Percentiles rank a stretch among this genome's conserved stretches.
phyloP scores from a whole-genome alignment of 2,329 filamentous ascomycete species.

The Ophiocordyceps camponoti-leonardi region DNA sequence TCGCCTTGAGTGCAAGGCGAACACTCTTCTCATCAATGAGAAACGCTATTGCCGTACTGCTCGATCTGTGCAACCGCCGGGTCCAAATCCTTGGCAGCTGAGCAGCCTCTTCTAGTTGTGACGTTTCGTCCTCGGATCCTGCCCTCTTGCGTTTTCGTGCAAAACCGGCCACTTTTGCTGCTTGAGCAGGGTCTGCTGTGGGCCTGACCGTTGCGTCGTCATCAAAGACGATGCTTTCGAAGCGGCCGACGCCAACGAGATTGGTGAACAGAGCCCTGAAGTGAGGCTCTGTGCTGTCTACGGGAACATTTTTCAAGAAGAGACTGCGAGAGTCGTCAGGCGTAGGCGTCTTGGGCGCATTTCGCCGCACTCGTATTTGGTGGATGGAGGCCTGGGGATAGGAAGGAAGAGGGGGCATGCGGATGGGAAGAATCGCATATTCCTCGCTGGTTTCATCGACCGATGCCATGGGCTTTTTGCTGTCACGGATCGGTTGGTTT shows the following conservation, averaged over 20 bases:
- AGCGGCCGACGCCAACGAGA: conserved; percentile 59
- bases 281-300: conserved; percentile 64
- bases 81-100: conserved; percentile 59
- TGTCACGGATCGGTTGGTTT: neutral
- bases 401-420: conserved; percentile 44
- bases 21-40: conserved; percentile 73
- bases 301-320: conserved; percentile 79
- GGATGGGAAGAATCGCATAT: conserved; percentile 53
- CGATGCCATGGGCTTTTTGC: conserved; percentile 10
- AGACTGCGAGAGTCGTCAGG: conserved; percentile 61
- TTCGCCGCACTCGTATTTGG: conserved; percentile 72
- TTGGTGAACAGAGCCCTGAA: conserved; percentile 59
- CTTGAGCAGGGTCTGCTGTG: conserved; percentile 31
- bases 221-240: conserved; percentile 66
- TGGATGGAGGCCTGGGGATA: conserved; percentile 50
- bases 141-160: conserved; percentile 23
- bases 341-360: conserved; percentile 63
- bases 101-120: conserved; percentile 34
- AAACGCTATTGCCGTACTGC: conserved; percentile 62
- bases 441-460: conserved; percentile 22
- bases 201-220: conserved; percentile 28
- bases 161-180: conserved; percentile 16
- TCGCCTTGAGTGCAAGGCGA: conserved; percentile 60
- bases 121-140: conserved; percentile 37
- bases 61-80: conserved; percentile 50